A percentile compares a stretch with the other conserved stretches of the same genome.
These are phyloP conservation scores for Lepidium africanum DNA, from an alignment of 345 rosid species.

Conservation along the genomic window DNA sequence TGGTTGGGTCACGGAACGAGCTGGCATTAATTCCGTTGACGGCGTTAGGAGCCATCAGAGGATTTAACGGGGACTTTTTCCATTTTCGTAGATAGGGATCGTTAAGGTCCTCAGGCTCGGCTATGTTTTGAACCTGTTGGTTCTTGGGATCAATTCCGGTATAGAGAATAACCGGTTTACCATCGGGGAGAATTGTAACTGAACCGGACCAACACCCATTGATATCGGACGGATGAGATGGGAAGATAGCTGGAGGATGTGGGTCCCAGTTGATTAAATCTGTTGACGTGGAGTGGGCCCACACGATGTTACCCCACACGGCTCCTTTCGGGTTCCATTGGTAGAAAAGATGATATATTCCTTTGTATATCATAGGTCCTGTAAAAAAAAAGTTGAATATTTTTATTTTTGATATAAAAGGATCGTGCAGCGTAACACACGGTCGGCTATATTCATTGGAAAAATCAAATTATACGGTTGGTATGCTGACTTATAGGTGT, in stretches of 20 bases:
- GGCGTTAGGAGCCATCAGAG: slow-evolving; percentile 42
- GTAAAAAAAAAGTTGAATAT: background rate
- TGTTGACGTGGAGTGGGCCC: slow-evolving; percentile 79
- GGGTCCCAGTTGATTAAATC: slow-evolving; percentile 68
- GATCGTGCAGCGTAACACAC: slow-evolving; percentile 16
- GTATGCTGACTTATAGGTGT: slow-evolving; percentile 10
- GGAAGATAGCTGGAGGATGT: slow-evolving; percentile 46
- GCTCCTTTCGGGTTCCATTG: slow-evolving; percentile 69
- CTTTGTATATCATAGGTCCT: slow-evolving; percentile 71
- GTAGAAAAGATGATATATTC: slow-evolving; percentile 66
- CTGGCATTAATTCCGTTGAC: slow-evolving; percentile 37
- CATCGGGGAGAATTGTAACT: slow-evolving; percentile 41
- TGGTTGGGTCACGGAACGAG: slow-evolving; percentile 79
- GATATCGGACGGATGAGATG: slow-evolving; percentile 46
- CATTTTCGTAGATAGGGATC: slow-evolving; percentile 64
- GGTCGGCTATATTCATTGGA: slow-evolving; percentile 4
- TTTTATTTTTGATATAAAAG: background rate
- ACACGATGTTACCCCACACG: slow-evolving; percentile 66
- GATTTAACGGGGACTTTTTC: slow-evolving; percentile 52
- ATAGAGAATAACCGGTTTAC: slow-evolving; percentile 55
- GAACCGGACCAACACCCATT: slow-evolving; percentile 82
- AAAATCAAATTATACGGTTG: slow-evolving; percentile 8
- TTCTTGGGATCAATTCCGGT: slow-evolving; percentile 44
- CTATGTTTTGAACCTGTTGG: slow-evolving; percentile 55
- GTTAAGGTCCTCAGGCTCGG: slow-evolving; percentile 45